Base-by-base conservation (phyloP, 306 rosid species). In the Malus sieversii region DNA sequence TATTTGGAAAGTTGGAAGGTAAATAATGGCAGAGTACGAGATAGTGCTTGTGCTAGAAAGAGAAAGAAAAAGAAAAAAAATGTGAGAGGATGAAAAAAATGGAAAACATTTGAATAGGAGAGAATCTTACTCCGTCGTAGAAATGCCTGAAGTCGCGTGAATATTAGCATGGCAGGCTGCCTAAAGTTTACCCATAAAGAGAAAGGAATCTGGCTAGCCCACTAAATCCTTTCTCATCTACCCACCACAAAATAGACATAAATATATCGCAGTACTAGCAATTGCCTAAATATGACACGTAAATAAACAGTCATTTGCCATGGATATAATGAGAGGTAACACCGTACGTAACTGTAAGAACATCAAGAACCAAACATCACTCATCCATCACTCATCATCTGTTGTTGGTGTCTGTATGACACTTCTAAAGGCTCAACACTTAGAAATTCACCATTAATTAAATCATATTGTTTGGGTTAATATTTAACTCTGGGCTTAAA, bases 121-220 rank as follows among this genome's bases (percentile, higher is more conserved):
- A 35, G 0, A 35, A 35, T 35, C 2, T 0, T 6, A 35, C 40
- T 1, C 8, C 0, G 40, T 6, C 40, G 40, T 33, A 79, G 51
- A n/a, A 71, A 77, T 70, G 72, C 77, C 48, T 57, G 79, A 64
- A 42, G 83, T 68, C 79, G 80, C 74, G 46, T 71, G 82, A 77
- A 79, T 79, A 78, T 86, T 86, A 83, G 79, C 82, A 77, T 72
- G 82, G 75, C 82, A 75, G 81, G 76, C 83, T 76, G 84, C 80
- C 79, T 68, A 71, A 79, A 84, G 72, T 79, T 74, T 71, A 71
- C 45, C 74, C 65, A n/a, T 82, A 83, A 76, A 79, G 46, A 61
- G 72, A 75, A 83, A 51, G 66, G 91, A 87, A 87, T 87, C 67
- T 78, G 22, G 68, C 60, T 8, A 77, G 45, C 76, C 84, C 81